Conservation (phyloP, 176 grass and related monocot species). For the Bolboschoenus planiculmis region DNA sequence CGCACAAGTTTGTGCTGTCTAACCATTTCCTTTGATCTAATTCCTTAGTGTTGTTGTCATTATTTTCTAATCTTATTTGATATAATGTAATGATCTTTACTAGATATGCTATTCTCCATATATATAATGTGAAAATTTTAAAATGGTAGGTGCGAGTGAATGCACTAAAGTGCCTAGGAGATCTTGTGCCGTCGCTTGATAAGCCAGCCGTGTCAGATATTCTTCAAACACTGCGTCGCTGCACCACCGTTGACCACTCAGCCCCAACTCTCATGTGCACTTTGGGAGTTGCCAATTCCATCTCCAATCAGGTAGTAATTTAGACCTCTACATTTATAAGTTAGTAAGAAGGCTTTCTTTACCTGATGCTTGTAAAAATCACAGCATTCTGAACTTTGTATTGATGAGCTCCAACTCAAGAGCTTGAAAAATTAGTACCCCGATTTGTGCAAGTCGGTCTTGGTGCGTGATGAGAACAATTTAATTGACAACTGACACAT, state of each 20-base stretch:
- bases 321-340: neutral
- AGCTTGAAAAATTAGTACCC: neutral
- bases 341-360: neutral
- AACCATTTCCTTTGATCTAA: neutral
- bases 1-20: neutral
- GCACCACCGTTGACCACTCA: slow-evolving; percentile 87
- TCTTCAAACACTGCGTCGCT: slow-evolving; percentile 79
- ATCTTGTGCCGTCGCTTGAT: slow-evolving; percentile 89
- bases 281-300: slow-evolving; percentile 84
- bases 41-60: neutral
- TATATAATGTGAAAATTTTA: neutral
- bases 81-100: neutral
- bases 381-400: neutral
- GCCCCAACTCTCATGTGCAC: slow-evolving; percentile 97
- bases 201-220: slow-evolving; percentile 61
- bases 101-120: neutral
- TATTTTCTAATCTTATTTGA: neutral
- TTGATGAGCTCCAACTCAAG: neutral
- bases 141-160: slow-evolving; percentile 80
- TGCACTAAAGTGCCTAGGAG: slow-evolving; percentile 91
- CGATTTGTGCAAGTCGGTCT: neutral
- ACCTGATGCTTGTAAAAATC: neutral
- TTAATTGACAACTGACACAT: neutral
- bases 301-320: slow-evolving; percentile 76
- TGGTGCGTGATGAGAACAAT: neutral